These are phyloP conservation scores for Microthyrium microscopicum DNA, from an alignment of 2,329 filamentous ascomycete genomes.

Conservation along the genomic window DNA sequence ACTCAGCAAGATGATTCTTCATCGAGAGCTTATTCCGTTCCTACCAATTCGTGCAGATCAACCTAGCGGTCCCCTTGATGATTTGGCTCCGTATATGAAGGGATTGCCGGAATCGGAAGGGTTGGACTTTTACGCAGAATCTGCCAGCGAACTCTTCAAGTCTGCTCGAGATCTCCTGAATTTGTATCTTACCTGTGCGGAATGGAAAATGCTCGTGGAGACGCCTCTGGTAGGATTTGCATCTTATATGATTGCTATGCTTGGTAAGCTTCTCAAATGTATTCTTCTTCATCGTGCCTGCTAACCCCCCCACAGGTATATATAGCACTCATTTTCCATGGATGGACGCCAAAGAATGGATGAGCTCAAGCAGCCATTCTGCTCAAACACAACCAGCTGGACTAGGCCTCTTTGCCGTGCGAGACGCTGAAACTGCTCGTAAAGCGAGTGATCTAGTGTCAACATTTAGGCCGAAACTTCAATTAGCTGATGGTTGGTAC, in stretches of 20 bases:
- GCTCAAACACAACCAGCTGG: slow-evolving; percentile 3
- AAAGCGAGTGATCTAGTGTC: slow-evolving; percentile 34
- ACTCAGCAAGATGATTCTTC: slow-evolving; percentile 50
- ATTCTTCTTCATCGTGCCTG: background rate
- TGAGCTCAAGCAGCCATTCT: slow-evolving; percentile 19
- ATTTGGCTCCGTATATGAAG: too few relatives aligned
- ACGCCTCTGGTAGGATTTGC: slow-evolving; percentile 53
- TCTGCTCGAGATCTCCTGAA: slow-evolving; percentile 47
- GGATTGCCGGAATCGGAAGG: too few relatives aligned
- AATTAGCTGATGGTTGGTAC: slow-evolving; percentile 41
- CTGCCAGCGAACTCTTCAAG: slow-evolving; percentile 45
- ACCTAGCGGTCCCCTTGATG: slow-evolving; percentile 42
- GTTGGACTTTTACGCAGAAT: slow-evolving; percentile 44
- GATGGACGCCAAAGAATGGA: slow-evolving; percentile 45
- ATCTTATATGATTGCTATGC: slow-evolving; percentile 49
- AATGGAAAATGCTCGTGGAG: slow-evolving; percentile 44
- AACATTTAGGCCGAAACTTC: slow-evolving; percentile 34
- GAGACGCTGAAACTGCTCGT: slow-evolving; percentile 27
- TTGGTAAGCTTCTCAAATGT: slow-evolving; percentile 21
- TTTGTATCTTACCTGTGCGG: slow-evolving; percentile 44
- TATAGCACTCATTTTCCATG: slow-evolving; percentile 51
- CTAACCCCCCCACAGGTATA: slow-evolving; percentile 31
- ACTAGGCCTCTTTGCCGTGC: slow-evolving; percentile 2
- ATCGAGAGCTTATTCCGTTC: slow-evolving; percentile 52
- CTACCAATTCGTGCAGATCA: slow-evolving; percentile 37